Conservation (phyloP, 192 early-diverging fungal species). For the Coemansia sp. region DNA sequence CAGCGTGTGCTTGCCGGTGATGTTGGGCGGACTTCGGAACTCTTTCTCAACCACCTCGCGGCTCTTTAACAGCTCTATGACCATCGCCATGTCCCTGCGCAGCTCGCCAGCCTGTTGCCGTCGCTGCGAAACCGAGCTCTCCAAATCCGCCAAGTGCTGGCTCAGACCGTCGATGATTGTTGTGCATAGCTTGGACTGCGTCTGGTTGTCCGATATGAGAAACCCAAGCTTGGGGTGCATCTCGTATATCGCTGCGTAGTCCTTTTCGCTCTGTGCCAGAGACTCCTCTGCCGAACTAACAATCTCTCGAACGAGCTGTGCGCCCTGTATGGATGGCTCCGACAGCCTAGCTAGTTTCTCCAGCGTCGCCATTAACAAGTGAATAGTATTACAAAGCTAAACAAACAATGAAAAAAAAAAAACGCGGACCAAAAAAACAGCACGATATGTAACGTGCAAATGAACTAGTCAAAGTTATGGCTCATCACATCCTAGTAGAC, state of each 20-base stretch:
- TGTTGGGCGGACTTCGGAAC: constrained; percentile 28
- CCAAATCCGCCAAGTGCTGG: constrained; percentile 27
- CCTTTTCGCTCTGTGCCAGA: constrained; percentile 26
- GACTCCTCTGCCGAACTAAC: constrained; percentile 16
- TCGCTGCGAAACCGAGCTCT: constrained; percentile 12
- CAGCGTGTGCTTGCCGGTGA: constrained; percentile 25
- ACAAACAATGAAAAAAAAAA: neutral
- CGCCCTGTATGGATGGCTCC: constrained; percentile 50
- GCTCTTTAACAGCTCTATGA: constrained; percentile 42
- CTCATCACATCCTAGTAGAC: neutral
- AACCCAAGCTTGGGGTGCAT: constrained; percentile 47
- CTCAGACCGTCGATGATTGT: constrained; percentile 18
- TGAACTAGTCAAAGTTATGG: neutral
- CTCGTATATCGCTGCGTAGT: constrained; percentile 33
- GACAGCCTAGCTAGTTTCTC: constrained; percentile 47
- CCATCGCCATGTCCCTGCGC: constrained; percentile 42
- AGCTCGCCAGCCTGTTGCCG: constrained; percentile 30
- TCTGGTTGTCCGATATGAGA: constrained; percentile 38
- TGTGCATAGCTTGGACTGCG: constrained; percentile 27
- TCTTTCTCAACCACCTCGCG: constrained; percentile 48
- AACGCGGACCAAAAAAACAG: too few relatives aligned
- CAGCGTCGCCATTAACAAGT: constrained; percentile 36
- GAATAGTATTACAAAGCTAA: neutral
- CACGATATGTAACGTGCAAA: neutral
- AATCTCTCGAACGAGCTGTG: constrained; percentile 26